phyloP scores from a whole-genome alignment of 192 early-diverging fungal genomes.

The Dimargaris cristalligena region DNA sequence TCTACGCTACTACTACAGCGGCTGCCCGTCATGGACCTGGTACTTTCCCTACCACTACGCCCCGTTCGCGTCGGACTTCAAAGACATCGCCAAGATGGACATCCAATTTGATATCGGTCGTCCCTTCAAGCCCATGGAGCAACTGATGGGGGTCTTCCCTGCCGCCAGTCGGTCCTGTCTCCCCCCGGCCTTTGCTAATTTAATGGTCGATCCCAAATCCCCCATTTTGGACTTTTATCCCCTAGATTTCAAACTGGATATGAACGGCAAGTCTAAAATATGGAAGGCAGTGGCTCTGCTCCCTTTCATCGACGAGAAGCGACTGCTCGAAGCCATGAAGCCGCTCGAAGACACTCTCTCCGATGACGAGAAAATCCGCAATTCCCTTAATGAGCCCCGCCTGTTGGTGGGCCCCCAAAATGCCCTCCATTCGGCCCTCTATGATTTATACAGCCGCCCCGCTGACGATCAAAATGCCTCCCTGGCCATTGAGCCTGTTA shows the following conservation, averaged over 20 bases:
- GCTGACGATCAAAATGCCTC: constrained; percentile 15
- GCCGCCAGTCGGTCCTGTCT: constrained; percentile 43
- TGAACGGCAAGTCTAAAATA: constrained; percentile 88
- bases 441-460: constrained; percentile 17
- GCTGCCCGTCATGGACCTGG: constrained; percentile 92
- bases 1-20: constrained; percentile 85
- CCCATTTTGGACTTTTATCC: constrained; percentile 96
- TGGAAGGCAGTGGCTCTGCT: constrained; percentile 91
- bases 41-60: constrained; percentile 97
- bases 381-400: constrained; percentile 41
- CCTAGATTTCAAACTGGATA: constrained; percentile 68
- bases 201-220: constrained; percentile 71
- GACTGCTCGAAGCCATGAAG: constrained; percentile 56
- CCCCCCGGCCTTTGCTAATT: constrained; percentile 39
- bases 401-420: constrained; percentile 41
- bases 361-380: constrained; percentile 56
- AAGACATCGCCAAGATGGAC: constrained; percentile 50
- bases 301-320: constrained; percentile 83
- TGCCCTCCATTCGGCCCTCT: constrained; percentile 38
- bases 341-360: constrained; percentile 43
- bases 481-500: constrained; percentile 29
- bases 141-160: constrained; percentile 93
- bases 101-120: constrained; percentile 65
- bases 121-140: constrained; percentile 85
- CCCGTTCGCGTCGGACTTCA: constrained; percentile 69